phyloP scores from a whole-genome alignment of 169 alveolate genomes.

The Toxoplasma gondii region DNA sequence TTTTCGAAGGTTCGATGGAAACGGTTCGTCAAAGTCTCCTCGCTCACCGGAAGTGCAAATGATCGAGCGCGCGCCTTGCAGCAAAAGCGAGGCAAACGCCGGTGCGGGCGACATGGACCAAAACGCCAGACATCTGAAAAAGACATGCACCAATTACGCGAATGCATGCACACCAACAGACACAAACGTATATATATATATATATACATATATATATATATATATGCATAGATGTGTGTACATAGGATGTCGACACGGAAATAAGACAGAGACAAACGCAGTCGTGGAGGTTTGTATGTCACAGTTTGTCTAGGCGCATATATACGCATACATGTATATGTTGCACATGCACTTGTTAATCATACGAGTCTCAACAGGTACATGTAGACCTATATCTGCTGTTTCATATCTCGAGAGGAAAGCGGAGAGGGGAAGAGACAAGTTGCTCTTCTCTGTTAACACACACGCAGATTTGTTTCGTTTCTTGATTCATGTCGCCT shows the following conservation, averaged over 20 bases:
- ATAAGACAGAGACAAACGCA: too few relatives aligned
- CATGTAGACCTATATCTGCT: not conserved
- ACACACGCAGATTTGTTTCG: too few relatives aligned
- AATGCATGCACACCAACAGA: not conserved
- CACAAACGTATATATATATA: not conserved
- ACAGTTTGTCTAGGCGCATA: not conserved
- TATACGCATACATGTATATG: not conserved
- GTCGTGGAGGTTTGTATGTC: not conserved
- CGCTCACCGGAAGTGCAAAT: slow-evolving; percentile 18
- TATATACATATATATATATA: not conserved
- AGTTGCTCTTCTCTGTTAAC: too few relatives aligned
- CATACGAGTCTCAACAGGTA: not conserved
- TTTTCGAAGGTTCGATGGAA: too few relatives aligned
- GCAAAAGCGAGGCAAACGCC: not conserved
- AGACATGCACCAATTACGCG: not conserved
- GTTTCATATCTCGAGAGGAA: not conserved
- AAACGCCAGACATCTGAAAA: not conserved
- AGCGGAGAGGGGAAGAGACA: too few relatives aligned
- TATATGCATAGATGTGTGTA: not conserved
- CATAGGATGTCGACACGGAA: too few relatives aligned
- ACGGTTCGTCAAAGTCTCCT: too few relatives aligned
- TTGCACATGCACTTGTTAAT: not conserved
- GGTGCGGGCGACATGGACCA: slow-evolving; percentile 8
- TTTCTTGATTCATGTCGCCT: too few relatives aligned
- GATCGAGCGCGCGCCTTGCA: not conserved